phyloP scores from a whole-genome alignment of 768 basidiomycete species.

The Chlorophyllum brunneum region DNA sequence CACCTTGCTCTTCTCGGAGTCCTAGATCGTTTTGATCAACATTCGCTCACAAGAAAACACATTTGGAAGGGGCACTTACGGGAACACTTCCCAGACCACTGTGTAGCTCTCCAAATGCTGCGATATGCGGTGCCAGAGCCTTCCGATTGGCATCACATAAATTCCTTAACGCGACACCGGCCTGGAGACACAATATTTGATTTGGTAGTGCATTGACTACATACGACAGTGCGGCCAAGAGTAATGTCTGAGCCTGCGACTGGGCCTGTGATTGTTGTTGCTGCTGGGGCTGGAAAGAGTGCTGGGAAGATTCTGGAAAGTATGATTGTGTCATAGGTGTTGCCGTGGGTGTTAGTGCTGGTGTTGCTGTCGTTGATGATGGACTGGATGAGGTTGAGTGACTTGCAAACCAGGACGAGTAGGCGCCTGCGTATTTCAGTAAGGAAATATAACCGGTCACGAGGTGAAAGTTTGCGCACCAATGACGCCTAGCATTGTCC shows the following conservation, averaged over 20 bases:
- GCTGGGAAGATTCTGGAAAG: background rate
- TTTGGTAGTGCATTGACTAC: constrained; percentile 71
- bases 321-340: background rate
- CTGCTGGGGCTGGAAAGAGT: background rate
- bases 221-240: constrained; percentile 65
- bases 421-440: constrained; percentile 55
- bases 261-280: constrained; percentile 19
- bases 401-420: constrained; percentile 77
- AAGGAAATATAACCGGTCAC: background rate
- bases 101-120: constrained; percentile 81
- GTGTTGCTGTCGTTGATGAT: constrained; percentile 13
- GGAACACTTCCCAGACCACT: constrained; percentile 70
- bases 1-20: constrained; percentile 86
- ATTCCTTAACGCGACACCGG: constrained; percentile 80
- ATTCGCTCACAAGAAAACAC: background rate
- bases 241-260: constrained; percentile 29
- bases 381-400: constrained; percentile 23
- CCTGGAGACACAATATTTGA: constrained; percentile 57
- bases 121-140: constrained; percentile 80
- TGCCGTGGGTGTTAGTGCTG: constrained; percentile 1
- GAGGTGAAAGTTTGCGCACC: constrained; percentile 41
- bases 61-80: constrained; percentile 36
- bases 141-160: constrained; percentile 86
- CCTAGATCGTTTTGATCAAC: constrained; percentile 33
- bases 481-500: constrained; percentile 70